Base-by-base conservation (phyloP, 768 basidiomycete genomes). In the Lactarius akahatsu region DNA sequence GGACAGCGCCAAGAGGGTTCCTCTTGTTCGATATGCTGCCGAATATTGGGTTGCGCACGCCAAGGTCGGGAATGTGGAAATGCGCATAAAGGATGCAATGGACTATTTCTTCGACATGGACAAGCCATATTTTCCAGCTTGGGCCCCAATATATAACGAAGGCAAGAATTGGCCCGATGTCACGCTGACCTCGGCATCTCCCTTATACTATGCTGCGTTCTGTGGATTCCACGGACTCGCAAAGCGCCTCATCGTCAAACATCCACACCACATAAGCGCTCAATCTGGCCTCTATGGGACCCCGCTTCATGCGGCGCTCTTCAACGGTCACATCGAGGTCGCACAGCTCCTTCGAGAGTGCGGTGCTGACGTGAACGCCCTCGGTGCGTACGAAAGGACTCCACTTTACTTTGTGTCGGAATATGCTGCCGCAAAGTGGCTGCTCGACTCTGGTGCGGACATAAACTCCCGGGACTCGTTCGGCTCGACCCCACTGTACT, bases 241-340 rank as follows among this genome's bases (percentile, higher is more conserved):
- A 2, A 10, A 13, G 5, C 47, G n/a, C 4, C 47, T 47, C 9
- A 23, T 47, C 13, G 10, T 0, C 47, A 47, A 47, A 4, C 20
- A 47, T 3, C 47, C 47, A 47, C 47, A 47, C 1, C 9, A 11
- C 0, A 4, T 47, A n/a, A n/a, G 3, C 23, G 2, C 8, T n/a
- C n/a, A 11, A 2, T 1, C 0, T 10, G 47, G 47, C 7, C n/a
- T 0, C 8, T 4, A 3, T 10, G 10, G n/a, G 0, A 47, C 47
- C 23, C n/a, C n/a, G 11, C 23, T 47, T 10, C n/a, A 47, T 47
- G n/a, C 20, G 10, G 2, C 11, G 1, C 2, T 23, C n/a, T 5
- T 23, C 11, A 11, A 23, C 4, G n/a, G 41, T 5, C 10, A 47
- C n/a, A 11, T 47, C 4, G 47, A 47, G 9, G 47, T 47, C 23